phyloP scores from a whole-genome alignment of 2,329 filamentous ascomycete genomes.

The Capronia coronata region DNA sequence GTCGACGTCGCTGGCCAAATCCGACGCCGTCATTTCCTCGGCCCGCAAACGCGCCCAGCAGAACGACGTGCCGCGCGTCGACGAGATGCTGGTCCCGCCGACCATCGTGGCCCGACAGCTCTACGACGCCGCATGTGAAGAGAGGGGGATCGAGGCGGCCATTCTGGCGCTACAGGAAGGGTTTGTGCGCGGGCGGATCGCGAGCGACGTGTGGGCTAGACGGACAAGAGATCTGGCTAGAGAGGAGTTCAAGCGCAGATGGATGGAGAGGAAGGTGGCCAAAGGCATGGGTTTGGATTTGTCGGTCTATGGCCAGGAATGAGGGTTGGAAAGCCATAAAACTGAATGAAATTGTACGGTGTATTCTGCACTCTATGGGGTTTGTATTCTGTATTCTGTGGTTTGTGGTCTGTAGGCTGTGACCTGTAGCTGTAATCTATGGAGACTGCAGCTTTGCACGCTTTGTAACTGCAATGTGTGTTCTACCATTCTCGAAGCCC shows the following conservation, averaged over 20 bases:
- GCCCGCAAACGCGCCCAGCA: constrained; percentile 55
- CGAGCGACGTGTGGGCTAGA: constrained; percentile 42
- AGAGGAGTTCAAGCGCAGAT: constrained; percentile 44
- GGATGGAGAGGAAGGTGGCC: constrained; percentile 42
- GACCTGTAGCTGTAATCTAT: too few species aligned
- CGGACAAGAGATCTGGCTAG: constrained; percentile 43
- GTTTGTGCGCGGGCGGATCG: constrained; percentile 41
- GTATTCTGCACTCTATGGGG: too few species aligned
- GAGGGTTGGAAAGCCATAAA: too few species aligned
- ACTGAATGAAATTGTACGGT: too few species aligned
- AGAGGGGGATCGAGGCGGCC: constrained; percentile 76
- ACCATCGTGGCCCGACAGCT: constrained; percentile 90
- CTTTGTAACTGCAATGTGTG: too few species aligned
- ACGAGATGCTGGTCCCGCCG: constrained; percentile 86
- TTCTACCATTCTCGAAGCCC: too few species aligned
- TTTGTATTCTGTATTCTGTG: too few species aligned
- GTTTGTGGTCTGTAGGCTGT: too few species aligned
- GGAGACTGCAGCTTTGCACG: too few species aligned
- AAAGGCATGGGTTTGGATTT: constrained; percentile 42
- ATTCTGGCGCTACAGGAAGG: constrained; percentile 58
- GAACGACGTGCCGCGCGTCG: constrained; percentile 62
- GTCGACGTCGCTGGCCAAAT: constrained; percentile 67
- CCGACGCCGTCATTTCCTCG: constrained; percentile 68
- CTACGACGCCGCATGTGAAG: constrained; percentile 82
- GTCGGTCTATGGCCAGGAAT: neutral